Conservation (phyloP, 352 stramenopile genomes). For the Hyaloperonospora arabidopsidis region DNA sequence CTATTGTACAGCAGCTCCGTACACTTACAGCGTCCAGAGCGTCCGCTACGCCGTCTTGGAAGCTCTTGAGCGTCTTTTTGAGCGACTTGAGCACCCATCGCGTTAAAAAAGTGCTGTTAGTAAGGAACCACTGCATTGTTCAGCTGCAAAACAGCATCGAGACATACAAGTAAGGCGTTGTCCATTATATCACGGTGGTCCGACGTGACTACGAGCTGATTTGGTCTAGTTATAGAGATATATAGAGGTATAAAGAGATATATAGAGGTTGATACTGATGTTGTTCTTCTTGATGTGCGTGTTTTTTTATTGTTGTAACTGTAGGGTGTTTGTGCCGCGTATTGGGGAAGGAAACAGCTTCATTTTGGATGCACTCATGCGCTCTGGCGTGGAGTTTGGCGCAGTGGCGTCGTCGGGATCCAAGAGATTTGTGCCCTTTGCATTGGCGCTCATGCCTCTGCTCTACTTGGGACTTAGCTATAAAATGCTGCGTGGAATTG, state of each 20-base stretch:
- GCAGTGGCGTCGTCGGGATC: slow-evolving; percentile 40
- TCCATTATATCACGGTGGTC: not conserved
- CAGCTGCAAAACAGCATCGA: slow-evolving; percentile 33
- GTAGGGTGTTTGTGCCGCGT: slow-evolving; percentile 67
- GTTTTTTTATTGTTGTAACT: no score
- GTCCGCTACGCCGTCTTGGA: slow-evolving; percentile 27
- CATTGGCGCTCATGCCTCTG: slow-evolving; percentile 68
- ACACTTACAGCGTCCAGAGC: slow-evolving; percentile 12
- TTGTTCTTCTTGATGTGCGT: no score
- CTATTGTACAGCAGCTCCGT: slow-evolving; percentile 26
- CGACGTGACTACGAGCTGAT: not conserved
- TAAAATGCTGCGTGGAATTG: slow-evolving; percentile 70
- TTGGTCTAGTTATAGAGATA: not conserved
- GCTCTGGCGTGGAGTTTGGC: slow-evolving; percentile 62
- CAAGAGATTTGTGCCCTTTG: slow-evolving; percentile 40
- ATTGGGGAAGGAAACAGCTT: slow-evolving; percentile 55
- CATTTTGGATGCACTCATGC: slow-evolving; percentile 55
- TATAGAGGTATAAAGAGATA: not conserved
- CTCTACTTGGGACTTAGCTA: slow-evolving; percentile 82
- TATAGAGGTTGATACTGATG: slow-evolving; percentile 13
- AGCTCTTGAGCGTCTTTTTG: slow-evolving; percentile 70
- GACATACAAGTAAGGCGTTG: slow-evolving; percentile 46
- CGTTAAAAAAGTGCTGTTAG: slow-evolving; percentile 61
- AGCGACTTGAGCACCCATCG: slow-evolving; percentile 36
- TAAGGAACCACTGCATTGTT: slow-evolving; percentile 49